A percentile compares a stretch with the other conserved stretches of the same genome.
phyloP scores from a whole-genome alignment of 2,329 filamentous ascomycete genomes.

The Alternaria arborescens region DNA sequence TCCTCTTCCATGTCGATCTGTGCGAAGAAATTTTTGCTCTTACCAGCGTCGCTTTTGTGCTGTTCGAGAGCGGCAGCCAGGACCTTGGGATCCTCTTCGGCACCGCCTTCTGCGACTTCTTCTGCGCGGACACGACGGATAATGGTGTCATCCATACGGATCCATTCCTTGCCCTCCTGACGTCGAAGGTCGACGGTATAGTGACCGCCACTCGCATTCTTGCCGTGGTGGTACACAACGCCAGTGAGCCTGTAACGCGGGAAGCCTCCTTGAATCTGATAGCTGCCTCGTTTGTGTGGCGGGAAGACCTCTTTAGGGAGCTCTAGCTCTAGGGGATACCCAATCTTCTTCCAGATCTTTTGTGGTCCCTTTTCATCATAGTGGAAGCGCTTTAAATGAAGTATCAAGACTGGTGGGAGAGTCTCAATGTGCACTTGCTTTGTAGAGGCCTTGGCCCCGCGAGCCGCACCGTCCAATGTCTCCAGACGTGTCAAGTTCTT shows the following conservation, averaged over 20 bases:
- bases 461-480: slow-evolving; percentile 79
- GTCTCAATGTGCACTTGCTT: slow-evolving; percentile 96
- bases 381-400: slow-evolving; percentile 97
- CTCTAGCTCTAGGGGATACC: slow-evolving; percentile 92
- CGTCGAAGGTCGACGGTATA: slow-evolving; percentile 97
- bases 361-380: slow-evolving; percentile 90
- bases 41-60: slow-evolving; percentile 66
- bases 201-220: slow-evolving; percentile 93
- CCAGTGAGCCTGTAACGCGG: slow-evolving; percentile 87
- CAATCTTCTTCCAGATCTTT: slow-evolving; percentile 98
- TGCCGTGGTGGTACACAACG: slow-evolving; percentile 97
- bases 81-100: slow-evolving; percentile 78
- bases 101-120: slow-evolving; percentile 86
- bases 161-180: slow-evolving; percentile 95
- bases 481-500: slow-evolving; percentile 85
- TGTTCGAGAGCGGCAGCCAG: slow-evolving; percentile 72
- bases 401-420: slow-evolving; percentile 87
- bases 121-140: slow-evolving; percentile 85
- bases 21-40: slow-evolving; percentile 77
- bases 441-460: slow-evolving; percentile 80
- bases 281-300: slow-evolving; percentile 72
- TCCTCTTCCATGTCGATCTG: slow-evolving; percentile 67
- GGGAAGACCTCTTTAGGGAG: slow-evolving; percentile 91
- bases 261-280: slow-evolving; percentile 71
- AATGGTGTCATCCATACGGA: slow-evolving; percentile 91